phyloP scores from a whole-genome alignment of 441 rosid species.

The Flueggea neowawraea region DNA sequence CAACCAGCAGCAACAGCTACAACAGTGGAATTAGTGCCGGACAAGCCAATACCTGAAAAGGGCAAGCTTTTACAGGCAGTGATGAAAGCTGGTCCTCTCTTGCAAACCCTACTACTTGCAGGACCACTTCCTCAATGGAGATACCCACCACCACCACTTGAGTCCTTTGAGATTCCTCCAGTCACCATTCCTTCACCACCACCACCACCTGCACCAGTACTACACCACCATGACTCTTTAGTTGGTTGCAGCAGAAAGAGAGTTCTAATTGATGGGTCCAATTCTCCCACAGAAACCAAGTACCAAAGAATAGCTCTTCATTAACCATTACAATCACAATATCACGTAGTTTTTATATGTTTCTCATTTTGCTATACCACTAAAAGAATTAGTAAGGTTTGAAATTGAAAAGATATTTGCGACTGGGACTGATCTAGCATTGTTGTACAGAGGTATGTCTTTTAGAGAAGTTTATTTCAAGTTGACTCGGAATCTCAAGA shows the following conservation, averaged over 20 bases:
- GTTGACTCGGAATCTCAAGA: constrained; percentile 9
- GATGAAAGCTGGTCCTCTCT: constrained; percentile 84
- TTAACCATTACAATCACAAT: constrained; percentile 27
- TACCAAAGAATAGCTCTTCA: constrained; percentile 59
- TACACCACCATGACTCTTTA: constrained; percentile 44
- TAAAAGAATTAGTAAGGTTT: constrained; percentile 23
- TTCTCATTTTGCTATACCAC: constrained; percentile 18
- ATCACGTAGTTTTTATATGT: background rate
- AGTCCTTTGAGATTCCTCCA: constrained; percentile 84
- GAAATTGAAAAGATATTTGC: constrained; percentile 31
- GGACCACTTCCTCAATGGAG: constrained; percentile 97
- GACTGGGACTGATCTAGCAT: constrained; percentile 33
- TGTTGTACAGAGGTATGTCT: constrained; percentile 48
- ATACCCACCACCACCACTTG: constrained; percentile 73
- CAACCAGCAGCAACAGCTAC: constrained; percentile 16
- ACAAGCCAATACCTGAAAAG: constrained; percentile 82
- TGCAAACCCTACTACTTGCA: constrained; percentile 81
- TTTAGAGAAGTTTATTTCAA: constrained; percentile 15
- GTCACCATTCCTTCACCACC: constrained; percentile 54
- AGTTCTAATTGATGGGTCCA: constrained; percentile 45
- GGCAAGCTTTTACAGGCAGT: constrained; percentile 96
- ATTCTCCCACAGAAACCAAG: constrained; percentile 56
- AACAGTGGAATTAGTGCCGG: constrained; percentile 27
- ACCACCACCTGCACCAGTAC: too few species aligned
- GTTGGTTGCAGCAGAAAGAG: constrained; percentile 62